Conservation (phyloP, 495 filamentous ascomycete species). For the Lasiosphaeria hispida region DNA sequence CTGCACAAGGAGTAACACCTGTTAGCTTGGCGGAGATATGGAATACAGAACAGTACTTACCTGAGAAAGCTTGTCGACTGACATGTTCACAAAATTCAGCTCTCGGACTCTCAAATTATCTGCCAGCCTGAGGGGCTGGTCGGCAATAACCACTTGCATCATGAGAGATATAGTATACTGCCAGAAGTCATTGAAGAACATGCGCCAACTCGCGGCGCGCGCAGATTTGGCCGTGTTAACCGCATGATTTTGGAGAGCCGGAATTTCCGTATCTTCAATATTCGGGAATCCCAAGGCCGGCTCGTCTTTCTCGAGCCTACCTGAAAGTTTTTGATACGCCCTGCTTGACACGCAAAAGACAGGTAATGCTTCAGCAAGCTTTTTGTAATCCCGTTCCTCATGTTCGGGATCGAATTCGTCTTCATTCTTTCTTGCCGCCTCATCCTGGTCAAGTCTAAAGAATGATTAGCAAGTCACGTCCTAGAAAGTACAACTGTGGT, state of each 20-base stretch:
- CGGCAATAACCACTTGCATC: conserved; percentile 51
- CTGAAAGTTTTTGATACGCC: conserved; percentile 59
- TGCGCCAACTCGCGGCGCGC: conserved; percentile 3
- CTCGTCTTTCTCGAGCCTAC: conserved; percentile 44
- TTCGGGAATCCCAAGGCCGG: conserved; percentile 14
- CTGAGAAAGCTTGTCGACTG: conserved; percentile 41
- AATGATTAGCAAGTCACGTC: conserved; percentile 16
- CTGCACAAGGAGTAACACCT: neutral
- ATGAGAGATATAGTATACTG: conserved; percentile 52
- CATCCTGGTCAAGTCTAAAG: conserved; percentile 21
- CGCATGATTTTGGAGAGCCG: conserved; percentile 56
- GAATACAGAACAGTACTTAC: conserved; percentile 28
- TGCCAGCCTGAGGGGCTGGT: conserved; percentile 40
- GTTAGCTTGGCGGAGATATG: neutral
- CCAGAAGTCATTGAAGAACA: conserved; percentile 44
- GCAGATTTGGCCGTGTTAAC: conserved; percentile 45
- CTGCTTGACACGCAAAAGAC: conserved; percentile 62
- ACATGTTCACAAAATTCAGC: conserved; percentile 33
- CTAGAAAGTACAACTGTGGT: neutral
- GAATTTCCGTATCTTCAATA: conserved; percentile 46
- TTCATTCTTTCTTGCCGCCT: conserved; percentile 12
- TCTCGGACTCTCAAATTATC: conserved; percentile 41
- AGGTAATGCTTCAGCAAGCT: conserved; percentile 50
- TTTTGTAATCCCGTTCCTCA: conserved; percentile 53
- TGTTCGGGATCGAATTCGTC: conserved; percentile 29